Base-by-base conservation (phyloP, 73 alveolate genomes). In the Paramecium tetraurelia region DNA sequence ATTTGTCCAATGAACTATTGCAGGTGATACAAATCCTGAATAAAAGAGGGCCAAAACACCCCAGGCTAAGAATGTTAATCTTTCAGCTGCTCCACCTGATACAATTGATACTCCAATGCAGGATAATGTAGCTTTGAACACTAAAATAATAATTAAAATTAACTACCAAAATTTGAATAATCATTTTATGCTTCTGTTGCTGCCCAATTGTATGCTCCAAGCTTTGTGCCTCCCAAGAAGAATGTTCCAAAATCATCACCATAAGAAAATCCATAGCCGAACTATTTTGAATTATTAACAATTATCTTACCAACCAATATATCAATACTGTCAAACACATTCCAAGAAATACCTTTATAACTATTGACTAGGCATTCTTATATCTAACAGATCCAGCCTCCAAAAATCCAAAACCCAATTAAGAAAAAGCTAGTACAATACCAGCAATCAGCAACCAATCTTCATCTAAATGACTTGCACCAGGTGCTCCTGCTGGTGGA, bases 351-450 rank as follows among this genome's bases (percentile, higher is more conserved):
- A 80, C 48, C 57, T 80, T 80, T 24, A 80, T 80, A 22, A 80
- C 90, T 43, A 80, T 48, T 22, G 90, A 80, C 21, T 80, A 46
- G 20, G 71, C 41, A 48, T 80, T 80, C 75, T 48, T 80, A 46
- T 80, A 80, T 80, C 90, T 80, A 41, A 80, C 90, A 20, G 76
- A 44, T 80, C 90, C 90, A 48, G 48, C 72, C 14, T 80, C 76
- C 18, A 80, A 18, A 41, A 80, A 46, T 20, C 63, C 90, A 46
- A 80, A 80, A 0, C 90, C 90, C 48, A 80, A 27, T 80, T 80
- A 46, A 80, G 75, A 38, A 24, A 80, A 48, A 20, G 57, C 57
- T 41, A 80, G 43, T 24, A 80, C 75, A 9, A 80, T 31, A 38
- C 90, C 90, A 14, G 90, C 46, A 44, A 80, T 41, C 27, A 80